phyloP scores from a whole-genome alignment of 2,329 filamentous ascomycete species.

The Xylaria arbuscula region DNA sequence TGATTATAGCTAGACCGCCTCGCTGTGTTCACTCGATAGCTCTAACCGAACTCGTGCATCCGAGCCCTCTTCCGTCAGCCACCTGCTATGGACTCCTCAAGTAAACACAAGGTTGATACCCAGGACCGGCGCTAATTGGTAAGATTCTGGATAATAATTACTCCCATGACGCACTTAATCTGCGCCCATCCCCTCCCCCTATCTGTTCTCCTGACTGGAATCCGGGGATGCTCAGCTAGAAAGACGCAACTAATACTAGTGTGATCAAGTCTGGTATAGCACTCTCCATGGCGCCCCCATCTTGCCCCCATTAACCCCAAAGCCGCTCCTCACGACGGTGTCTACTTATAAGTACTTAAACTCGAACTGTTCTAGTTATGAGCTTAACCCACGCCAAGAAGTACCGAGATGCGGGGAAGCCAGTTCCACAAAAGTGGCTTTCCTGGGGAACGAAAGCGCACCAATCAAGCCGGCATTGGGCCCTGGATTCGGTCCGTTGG shows the following conservation, averaged over 20 bases:
- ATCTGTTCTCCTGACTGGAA: not conserved
- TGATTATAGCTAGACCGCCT: slow-evolving; percentile 7
- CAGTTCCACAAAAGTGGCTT: not conserved
- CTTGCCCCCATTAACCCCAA: slow-evolving; percentile 26
- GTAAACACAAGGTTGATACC: not conserved
- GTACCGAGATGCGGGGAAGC: slow-evolving; percentile 32
- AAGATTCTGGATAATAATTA: slow-evolving; percentile 7
- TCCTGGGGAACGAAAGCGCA: slow-evolving; percentile 25
- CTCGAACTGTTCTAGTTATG: slow-evolving; percentile 5
- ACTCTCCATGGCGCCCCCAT: not conserved
- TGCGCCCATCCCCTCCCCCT: not conserved
- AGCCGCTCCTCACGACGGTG: slow-evolving; percentile 21
- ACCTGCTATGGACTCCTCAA: not conserved
- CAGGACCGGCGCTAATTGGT: slow-evolving; percentile 14
- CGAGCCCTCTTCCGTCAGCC: not conserved
- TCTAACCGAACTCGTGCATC: slow-evolving; percentile 1
- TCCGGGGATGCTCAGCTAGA: not conserved
- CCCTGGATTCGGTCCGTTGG: slow-evolving; percentile 31
- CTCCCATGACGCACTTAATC: not conserved
- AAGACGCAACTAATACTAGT: not conserved
- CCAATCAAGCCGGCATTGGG: not conserved
- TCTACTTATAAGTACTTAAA: slow-evolving; percentile 21
- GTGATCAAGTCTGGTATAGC: not conserved
- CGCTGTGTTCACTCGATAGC: not conserved
- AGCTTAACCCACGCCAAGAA: slow-evolving; percentile 10